These are phyloP conservation scores for Phytophthora sp. DNA, from an alignment of 352 stramenopile genomes.

Conservation along the genomic window DNA sequence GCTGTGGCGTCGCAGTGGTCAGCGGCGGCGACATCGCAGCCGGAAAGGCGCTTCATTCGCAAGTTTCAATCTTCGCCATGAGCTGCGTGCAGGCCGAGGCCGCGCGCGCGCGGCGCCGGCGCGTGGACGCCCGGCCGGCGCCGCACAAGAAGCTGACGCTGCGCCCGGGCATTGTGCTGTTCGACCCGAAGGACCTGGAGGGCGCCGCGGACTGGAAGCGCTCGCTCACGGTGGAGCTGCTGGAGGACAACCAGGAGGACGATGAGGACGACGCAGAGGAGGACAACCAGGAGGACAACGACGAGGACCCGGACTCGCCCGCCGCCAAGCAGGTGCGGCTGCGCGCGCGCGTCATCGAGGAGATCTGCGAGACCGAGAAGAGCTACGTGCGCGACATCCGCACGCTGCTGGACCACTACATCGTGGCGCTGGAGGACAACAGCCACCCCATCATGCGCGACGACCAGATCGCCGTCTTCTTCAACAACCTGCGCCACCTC, in stretches of 20 bases:
- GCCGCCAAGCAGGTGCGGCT: slow-evolving; percentile 23
- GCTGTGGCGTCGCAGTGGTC: slow-evolving; percentile 3
- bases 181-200: slow-evolving; percentile 55
- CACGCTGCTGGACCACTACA: slow-evolving; percentile 81
- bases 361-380: slow-evolving; percentile 84
- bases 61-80: slow-evolving; percentile 29
- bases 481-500: slow-evolving; percentile 82
- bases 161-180: slow-evolving; percentile 51
- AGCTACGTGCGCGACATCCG: slow-evolving; percentile 80
- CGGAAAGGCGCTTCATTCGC: slow-evolving; percentile 37
- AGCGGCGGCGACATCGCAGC: not conserved
- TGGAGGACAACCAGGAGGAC: slow-evolving; percentile 31
- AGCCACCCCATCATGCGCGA: slow-evolving; percentile 84
- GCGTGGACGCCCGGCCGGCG: slow-evolving; percentile 4
- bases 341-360: slow-evolving; percentile 67
- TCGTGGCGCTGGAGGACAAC: slow-evolving; percentile 80
- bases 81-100: slow-evolving; percentile 8
- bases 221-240: slow-evolving; percentile 27
- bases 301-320: slow-evolving; percentile 25
- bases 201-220: slow-evolving; percentile 12
- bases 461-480: slow-evolving; percentile 87
- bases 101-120: slow-evolving; percentile 11
- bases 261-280: slow-evolving; percentile 22
- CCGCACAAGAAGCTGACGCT: slow-evolving; percentile 25
- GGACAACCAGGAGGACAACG: slow-evolving; percentile 25